A percentile compares a stretch with the other conserved stretches of the same genome.
Evolutionary conservation across 192 early-diverging fungal species (phyloP).

Genomic region (Backusella tarrabulga): DNA sequence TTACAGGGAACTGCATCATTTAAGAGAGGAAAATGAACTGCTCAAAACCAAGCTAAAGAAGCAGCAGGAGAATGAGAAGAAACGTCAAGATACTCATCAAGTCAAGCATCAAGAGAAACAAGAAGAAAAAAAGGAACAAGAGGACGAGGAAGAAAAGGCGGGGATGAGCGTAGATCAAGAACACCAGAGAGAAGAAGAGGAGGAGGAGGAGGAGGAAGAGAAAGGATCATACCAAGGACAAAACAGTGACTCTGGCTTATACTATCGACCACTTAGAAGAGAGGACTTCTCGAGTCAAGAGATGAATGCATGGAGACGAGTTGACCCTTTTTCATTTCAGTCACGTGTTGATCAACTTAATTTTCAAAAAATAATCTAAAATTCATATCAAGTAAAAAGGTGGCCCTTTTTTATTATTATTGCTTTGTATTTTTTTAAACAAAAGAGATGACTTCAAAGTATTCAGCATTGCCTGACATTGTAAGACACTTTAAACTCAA

Average conservation of each 20-base stretch:
- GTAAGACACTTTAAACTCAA: not conserved
- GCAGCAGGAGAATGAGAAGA: not conserved
- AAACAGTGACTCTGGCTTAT: not conserved
- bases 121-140: not conserved
- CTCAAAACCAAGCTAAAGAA: not conserved
- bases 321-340: not conserved
- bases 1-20: not conserved
- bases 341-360: not conserved
- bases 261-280: not conserved
- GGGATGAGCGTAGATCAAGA: not conserved
- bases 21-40: not conserved
- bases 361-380: not conserved
- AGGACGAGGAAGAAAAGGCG: not conserved
- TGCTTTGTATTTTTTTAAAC: not conserved
- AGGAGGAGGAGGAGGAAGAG: not conserved
- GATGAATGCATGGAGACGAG: not conserved
- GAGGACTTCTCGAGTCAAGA: not conserved
- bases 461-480: conserved; percentile 23
- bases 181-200: not conserved
- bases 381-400: too few species aligned
- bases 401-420: not conserved
- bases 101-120: not conserved
- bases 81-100: not conserved
- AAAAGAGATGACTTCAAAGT: conserved; percentile 17
- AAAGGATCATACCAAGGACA: not conserved